Percentiles rank a stretch among this genome's conserved stretches.
Conservation (phyloP, 2,329 filamentous ascomycete species). For the Aurifilum marmelostoma region DNA sequence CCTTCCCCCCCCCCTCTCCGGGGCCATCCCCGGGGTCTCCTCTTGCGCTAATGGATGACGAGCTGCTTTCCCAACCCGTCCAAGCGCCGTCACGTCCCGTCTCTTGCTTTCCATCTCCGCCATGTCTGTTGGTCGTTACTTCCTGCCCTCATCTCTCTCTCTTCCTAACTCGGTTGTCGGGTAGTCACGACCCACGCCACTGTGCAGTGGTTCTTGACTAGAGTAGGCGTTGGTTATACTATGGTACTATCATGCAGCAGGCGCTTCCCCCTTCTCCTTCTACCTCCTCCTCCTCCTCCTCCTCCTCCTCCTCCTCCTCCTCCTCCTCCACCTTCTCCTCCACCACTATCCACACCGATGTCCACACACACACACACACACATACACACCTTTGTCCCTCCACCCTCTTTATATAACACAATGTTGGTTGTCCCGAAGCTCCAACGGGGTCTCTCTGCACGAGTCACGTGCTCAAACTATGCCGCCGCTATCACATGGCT, state of each 20-base stretch:
- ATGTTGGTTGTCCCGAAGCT: neutral
- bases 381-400: too few relatives aligned
- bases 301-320: neutral
- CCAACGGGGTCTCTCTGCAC: neutral
- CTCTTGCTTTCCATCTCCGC: neutral
- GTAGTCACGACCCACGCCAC: neutral
- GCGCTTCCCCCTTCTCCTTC: neutral
- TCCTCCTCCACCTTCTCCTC: neutral
- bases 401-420: neutral
- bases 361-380: too few relatives aligned
- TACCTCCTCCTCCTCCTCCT: neutral
- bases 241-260: neutral
- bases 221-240: too few relatives aligned
- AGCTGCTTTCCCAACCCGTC: constrained; percentile 26
- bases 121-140: neutral
- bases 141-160: neutral
- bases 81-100: constrained; percentile 12
- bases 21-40: too few relatives aligned
- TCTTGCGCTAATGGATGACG: constrained; percentile 9
- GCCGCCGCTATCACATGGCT: neutral
- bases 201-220: too few relatives aligned
- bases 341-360: neutral
- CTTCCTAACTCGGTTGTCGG: neutral
- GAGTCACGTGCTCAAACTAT: neutral
- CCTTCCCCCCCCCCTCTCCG: too few relatives aligned